These are phyloP conservation scores for Musa itinerans DNA, from an alignment of 176 grass and related monocot genomes.

Conservation along the genomic window DNA sequence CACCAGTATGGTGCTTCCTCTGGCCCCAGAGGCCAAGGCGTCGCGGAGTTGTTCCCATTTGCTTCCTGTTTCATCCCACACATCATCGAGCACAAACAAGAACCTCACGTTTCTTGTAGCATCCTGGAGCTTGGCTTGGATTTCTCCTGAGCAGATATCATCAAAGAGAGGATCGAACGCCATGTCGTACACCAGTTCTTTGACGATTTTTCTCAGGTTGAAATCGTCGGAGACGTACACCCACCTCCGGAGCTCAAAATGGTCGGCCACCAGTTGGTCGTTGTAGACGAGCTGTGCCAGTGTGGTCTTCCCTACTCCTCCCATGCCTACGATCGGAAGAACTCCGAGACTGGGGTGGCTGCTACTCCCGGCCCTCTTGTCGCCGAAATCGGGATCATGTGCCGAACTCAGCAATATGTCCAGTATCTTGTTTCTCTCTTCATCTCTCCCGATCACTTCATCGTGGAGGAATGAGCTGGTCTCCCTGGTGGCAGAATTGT, in stretches of 20 bases:
- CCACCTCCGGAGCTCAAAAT: constrained; percentile 5
- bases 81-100: constrained; percentile 30
- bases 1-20: constrained; percentile 12
- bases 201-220: not conserved
- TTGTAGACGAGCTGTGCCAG: constrained; percentile 8
- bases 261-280: not conserved
- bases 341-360: too few relatives aligned
- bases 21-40: not conserved
- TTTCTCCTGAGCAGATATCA: too few relatives aligned
- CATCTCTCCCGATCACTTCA: too few relatives aligned
- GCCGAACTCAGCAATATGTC: too few relatives aligned
- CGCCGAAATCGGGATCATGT: too few relatives aligned
- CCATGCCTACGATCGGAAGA: too few relatives aligned
- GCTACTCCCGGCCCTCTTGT: too few relatives aligned
- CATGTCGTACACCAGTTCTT: not conserved
- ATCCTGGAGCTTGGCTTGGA: not conserved
- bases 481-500: too few relatives aligned
- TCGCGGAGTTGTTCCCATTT: too few relatives aligned
- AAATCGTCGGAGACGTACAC: constrained; percentile 8
- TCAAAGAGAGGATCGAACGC: too few relatives aligned
- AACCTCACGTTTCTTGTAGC: not conserved
- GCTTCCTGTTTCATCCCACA: constrained; percentile 6
- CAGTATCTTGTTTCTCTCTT: too few relatives aligned
- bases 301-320: not conserved
- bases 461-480: too few relatives aligned